Base-by-base conservation (phyloP, 345 rosid species). In the Gossypium herbaceum region DNA sequence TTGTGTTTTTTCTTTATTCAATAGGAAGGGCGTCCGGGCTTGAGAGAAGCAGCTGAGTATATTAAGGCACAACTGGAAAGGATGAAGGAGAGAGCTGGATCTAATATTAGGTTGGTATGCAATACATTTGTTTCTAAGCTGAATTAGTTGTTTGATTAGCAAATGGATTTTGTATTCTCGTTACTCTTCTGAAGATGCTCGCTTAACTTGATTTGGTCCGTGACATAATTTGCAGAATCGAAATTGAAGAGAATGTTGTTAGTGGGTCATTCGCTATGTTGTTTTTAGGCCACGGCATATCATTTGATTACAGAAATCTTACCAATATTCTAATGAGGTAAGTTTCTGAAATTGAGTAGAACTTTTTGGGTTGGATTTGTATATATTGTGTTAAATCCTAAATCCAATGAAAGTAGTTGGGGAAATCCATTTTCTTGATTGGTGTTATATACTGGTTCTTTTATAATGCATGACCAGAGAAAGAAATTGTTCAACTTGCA, bases 211-310 rank as follows among this genome's bases (percentile, higher is more conserved):
- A 10, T 17, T 52, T 72, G 57, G 19, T 9, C 70, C 72, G 29
- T 34, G 6, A 34, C 25, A 65, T 4, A 24, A 39, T 75, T 71
- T 81, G 58, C 88, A 95, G 99, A 56, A 79, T 93, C 70, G 99
- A 91, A 78, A 80, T 95, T 63, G 97, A 95, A 79, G 99, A 95
- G 87, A 79, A 84, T 41, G 83, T 77, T 68, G 90, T 93, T 80
- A 86, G 82, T 75, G 99, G 99, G 52, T 87, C 97, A 47, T 95
- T 95, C 86, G 91, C 81, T 84, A 95, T 93, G 99, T 63, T 90
- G 78, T 93, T 95, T 84, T 80, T 95, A 71, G 93, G 97, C 72
- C 85, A 87, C 80, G 90, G 91, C 74, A 93, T 95, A 71, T 90
- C 99, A 3, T 78, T 93, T 24, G 94, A 86, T 12, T 95, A 95